A percentile compares a stretch with the other conserved stretches of the same genome.
These are phyloP conservation scores for Lipomyces kockii DNA, from an alignment of 805 yeast species.

Conservation along the genomic window DNA sequence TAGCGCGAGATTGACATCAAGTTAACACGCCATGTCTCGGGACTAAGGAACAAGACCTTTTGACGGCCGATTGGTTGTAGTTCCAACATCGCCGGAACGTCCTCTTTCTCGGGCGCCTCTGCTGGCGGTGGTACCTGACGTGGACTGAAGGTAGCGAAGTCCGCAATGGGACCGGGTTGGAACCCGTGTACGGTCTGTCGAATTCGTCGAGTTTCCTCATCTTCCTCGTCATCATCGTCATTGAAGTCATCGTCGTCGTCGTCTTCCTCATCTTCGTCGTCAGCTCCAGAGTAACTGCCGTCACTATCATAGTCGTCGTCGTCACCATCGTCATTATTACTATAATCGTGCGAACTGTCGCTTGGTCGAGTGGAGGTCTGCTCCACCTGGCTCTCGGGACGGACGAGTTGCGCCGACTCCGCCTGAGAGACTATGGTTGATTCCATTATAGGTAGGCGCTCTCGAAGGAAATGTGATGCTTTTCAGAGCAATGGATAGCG, in stretches of 20 bases:
- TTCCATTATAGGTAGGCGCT: background rate
- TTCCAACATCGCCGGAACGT: constrained; percentile 15
- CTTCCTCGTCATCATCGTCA: constrained; percentile 10
- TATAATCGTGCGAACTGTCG: constrained; percentile 1
- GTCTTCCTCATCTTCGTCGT: constrained; percentile 5
- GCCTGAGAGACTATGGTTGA: background rate
- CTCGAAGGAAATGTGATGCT: background rate
- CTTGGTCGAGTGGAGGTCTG: background rate
- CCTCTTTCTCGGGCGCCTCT: constrained; percentile 4
- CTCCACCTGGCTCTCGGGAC: background rate
- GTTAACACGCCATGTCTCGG: constrained; percentile 31
- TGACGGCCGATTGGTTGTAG: constrained; percentile 18
- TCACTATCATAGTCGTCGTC: background rate
- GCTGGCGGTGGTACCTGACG: constrained; percentile 2
- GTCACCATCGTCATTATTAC: background rate
- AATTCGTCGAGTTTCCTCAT: background rate
- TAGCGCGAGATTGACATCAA: constrained; percentile 16
- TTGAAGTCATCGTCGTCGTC: constrained; percentile 4
- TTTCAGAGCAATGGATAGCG: background rate
- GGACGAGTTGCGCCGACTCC: background rate
- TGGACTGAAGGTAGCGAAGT: constrained; percentile 4
- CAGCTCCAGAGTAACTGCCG: background rate
- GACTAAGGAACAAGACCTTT: constrained; percentile 7
- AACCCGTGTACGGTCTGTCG: background rate
- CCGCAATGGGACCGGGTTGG: constrained; percentile 9